Evolutionary conservation across 2,329 filamentous ascomycete genomes (phyloP), one percentile per base, ranked within the genome.

Genomic region (Graphiopsis chlorocephala): DNA sequence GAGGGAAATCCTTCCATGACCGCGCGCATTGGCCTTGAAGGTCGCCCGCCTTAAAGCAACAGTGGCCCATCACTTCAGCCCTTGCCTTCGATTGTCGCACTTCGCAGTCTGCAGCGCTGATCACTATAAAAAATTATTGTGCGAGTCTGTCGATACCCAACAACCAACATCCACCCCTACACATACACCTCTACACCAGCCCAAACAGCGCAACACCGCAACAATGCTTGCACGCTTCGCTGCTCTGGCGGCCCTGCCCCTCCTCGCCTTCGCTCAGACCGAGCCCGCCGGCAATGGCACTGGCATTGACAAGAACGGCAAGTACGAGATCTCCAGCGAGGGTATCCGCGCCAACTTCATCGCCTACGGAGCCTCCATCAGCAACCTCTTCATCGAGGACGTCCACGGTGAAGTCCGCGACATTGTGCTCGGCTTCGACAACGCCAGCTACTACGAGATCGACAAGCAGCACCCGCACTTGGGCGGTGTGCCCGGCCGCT

Each of bases 341-440:
- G 86, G 85, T 64, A 89, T 93, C 70, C 80, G 86, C 60, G 89
- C 87, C 10, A 80, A 83, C 55, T 93, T 93, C 76, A 88, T 93
- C 53, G 83, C 89, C 1, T 93, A 93, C 72, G 90, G 90, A 67
- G 90, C 90, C 8, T 87, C 87, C 65, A 84, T 93, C 71, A 84
- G 88, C 65, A 89, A 92, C 73, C 80, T 93, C 61, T 82, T 90
- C 75, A 82, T 93, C 75, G 83, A 85, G 42, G 90, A 92, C 76
- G 85, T 86, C 70, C 82, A 88, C 69, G 90, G 89, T 53, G 79
- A 89, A 50, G 82, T 86, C 73, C 85, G 90, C 65, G 90, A 93
- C 73, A 80, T 93, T 58, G 86, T 93, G 1, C 83, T 85, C 55
- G 90, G 90, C 56, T 93, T 88, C 71, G 90, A 93, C 79, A 92